phyloP scores from a whole-genome alignment of 2,329 filamentous ascomycete species.

The Blastomyces gilchristii region DNA sequence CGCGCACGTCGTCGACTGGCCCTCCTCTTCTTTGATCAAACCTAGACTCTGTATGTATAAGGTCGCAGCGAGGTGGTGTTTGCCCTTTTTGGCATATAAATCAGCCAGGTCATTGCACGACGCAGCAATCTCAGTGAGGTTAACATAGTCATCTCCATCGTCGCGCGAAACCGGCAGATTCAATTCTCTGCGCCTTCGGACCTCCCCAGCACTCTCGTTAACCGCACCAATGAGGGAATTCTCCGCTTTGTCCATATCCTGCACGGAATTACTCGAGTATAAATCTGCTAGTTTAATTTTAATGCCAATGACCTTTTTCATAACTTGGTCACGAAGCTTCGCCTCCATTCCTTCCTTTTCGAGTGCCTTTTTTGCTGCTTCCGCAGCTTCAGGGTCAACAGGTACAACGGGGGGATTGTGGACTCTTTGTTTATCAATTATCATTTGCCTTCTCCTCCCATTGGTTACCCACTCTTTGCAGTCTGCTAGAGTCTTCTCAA shows the following conservation, averaged over 20 bases:
- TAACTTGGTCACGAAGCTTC: constrained; percentile 42
- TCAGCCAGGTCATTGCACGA: constrained; percentile 54
- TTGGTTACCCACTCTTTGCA: constrained; percentile 41
- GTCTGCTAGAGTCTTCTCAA: constrained; percentile 66
- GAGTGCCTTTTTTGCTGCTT: constrained; percentile 12
- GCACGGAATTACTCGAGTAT: constrained; percentile 65
- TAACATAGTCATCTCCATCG: constrained; percentile 29
- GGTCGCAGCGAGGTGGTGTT: constrained; percentile 72
- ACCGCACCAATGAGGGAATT: constrained; percentile 70
- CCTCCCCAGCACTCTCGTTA: constrained; percentile 66
- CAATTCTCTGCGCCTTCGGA: constrained; percentile 54
- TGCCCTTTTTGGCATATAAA: constrained; percentile 62
- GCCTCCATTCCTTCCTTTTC: constrained; percentile 22
- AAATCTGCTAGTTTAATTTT: constrained; percentile 76
- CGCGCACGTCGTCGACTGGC: constrained; percentile 53
- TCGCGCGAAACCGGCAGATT: constrained; percentile 55
- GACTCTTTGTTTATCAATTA: constrained; percentile 14
- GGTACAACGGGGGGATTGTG: constrained; percentile 12
- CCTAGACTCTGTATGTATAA: constrained; percentile 77
- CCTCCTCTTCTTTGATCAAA: constrained; percentile 45
- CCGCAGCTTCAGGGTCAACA: constrained; percentile 16
- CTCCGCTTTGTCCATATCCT: constrained; percentile 63
- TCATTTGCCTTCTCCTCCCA: constrained; percentile 18
- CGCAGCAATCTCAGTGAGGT: constrained; percentile 29
- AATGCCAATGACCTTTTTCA: constrained; percentile 60